phyloP scores from a whole-genome alignment of 2,329 filamentous ascomycete genomes.

The Colletotrichum viniferum region DNA sequence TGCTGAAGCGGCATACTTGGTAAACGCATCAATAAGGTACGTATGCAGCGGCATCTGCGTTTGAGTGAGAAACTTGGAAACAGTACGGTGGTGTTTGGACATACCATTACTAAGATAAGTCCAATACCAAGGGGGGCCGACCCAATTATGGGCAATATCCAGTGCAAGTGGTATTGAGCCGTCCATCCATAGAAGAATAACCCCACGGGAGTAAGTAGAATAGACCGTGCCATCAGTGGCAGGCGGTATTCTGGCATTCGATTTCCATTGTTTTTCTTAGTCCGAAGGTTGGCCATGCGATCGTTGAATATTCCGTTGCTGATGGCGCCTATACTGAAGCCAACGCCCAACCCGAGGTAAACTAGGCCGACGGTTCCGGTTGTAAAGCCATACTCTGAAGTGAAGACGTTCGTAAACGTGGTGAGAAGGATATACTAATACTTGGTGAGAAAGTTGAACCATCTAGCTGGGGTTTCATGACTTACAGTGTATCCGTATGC shows the following conservation, averaged over 20 bases:
- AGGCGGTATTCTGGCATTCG: neutral
- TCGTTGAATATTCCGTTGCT: neutral
- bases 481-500: neutral
- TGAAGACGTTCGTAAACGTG: neutral
- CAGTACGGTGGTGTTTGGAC: neutral
- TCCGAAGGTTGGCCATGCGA: neutral
- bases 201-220: neutral
- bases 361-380: slow-evolving; percentile 24
- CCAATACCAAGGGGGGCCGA: neutral
- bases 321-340: slow-evolving; percentile 3
- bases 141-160: neutral
- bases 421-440: neutral
- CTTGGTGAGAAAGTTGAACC: neutral
- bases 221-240: neutral
- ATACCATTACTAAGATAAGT: neutral
- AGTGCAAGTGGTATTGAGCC: neutral
- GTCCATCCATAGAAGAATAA: neutral
- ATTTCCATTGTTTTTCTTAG: neutral
- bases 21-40: neutral
- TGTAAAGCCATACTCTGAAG: slow-evolving; percentile 40
- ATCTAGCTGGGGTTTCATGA: neutral
- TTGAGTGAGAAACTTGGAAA: neutral
- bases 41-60: neutral
- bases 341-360: slow-evolving; percentile 25
- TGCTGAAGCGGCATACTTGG: neutral